A percentile compares a stretch with the other conserved stretches of the same genome.
Conservation (phyloP, 2,329 filamentous ascomycete species). For the Fusarium keratoplasticum region DNA sequence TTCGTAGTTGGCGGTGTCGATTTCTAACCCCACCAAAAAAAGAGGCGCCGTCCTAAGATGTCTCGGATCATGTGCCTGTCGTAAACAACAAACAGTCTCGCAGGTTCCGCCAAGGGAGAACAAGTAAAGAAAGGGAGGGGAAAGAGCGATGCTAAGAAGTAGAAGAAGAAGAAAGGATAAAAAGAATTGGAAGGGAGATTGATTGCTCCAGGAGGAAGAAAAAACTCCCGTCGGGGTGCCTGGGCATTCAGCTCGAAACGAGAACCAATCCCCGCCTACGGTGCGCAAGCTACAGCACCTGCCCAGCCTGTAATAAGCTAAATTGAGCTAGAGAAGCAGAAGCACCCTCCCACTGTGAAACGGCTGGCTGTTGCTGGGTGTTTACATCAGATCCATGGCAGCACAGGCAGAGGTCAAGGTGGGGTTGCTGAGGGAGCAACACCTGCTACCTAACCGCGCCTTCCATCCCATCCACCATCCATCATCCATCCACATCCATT, state of each 20-base stretch:
- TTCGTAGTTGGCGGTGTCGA: constrained; percentile 37
- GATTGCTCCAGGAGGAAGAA: constrained; percentile 24
- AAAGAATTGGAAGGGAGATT: constrained; percentile 7
- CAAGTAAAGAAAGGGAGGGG: not conserved
- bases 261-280: constrained; percentile 30
- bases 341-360: constrained; percentile 31
- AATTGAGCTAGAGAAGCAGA: not conserved
- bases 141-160: not conserved
- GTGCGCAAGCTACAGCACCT: constrained; percentile 28
- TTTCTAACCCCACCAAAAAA: constrained; percentile 39
- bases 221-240: not conserved
- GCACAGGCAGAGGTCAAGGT: not conserved
- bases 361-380: constrained; percentile 24
- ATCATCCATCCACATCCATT: not conserved
- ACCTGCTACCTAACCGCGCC: constrained; percentile 20
- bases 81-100: constrained; percentile 11
- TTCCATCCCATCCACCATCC: constrained; percentile 22
- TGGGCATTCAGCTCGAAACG: constrained; percentile 16
- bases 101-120: not conserved
- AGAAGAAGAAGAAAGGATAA: constrained; percentile 13
- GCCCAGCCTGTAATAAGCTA: constrained; percentile 25
- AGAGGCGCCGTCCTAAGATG: constrained; percentile 24
- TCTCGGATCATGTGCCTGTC: constrained; percentile 22
- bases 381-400: constrained; percentile 29
- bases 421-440: constrained; percentile 44